These are phyloP conservation scores for Yamadazyma triangularis DNA, from an alignment of 1,139 yeast genomes.

Conservation along the genomic window DNA sequence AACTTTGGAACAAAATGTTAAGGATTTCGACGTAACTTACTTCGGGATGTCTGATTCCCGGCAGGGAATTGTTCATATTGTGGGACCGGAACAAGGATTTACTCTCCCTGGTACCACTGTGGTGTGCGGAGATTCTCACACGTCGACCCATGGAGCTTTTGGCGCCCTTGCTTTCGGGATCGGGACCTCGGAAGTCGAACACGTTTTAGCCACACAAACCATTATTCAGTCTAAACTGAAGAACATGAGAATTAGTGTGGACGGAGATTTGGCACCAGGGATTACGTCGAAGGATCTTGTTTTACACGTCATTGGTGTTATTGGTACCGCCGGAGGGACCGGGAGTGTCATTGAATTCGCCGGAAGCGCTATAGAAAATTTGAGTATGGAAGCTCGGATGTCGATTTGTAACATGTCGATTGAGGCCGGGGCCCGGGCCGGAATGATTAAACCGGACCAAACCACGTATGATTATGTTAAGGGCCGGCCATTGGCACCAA, in stretches of 20 bases:
- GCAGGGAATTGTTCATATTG: conserved; percentile 97
- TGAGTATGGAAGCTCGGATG: conserved; percentile 99
- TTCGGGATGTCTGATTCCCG: conserved; percentile 92
- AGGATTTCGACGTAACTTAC: conserved; percentile 81
- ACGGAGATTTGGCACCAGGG: conserved; percentile 80
- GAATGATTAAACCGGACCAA: conserved; percentile 96
- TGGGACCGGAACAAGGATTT: conserved; percentile 98
- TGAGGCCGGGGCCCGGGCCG: conserved; percentile 99
- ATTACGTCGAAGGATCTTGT: conserved; percentile 94
- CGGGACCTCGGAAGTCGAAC: conserved; percentile 98
- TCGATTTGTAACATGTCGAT: conserved; percentile 98
- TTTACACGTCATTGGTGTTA: conserved; percentile 89
- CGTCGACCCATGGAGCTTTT: conserved; percentile 98
- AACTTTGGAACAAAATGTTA: conserved; percentile 89
- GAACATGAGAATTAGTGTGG: conserved; percentile 85
- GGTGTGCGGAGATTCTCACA: conserved; percentile 98
- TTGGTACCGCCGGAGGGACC: conserved; percentile 99
- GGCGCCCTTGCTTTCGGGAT: conserved; percentile 98
- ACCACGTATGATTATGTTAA: conserved; percentile 81
- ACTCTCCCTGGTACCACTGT: conserved; percentile 98
- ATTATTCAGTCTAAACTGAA: conserved; percentile 90
- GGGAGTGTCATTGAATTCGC: conserved; percentile 96
- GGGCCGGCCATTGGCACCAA: conserved; percentile 93
- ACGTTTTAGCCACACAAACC: conserved; percentile 96
- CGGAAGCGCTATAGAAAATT: conserved; percentile 84